Conservation (phyloP, 2,329 filamentous ascomycete genomes). For the Sarocladiaceae sp. region DNA sequence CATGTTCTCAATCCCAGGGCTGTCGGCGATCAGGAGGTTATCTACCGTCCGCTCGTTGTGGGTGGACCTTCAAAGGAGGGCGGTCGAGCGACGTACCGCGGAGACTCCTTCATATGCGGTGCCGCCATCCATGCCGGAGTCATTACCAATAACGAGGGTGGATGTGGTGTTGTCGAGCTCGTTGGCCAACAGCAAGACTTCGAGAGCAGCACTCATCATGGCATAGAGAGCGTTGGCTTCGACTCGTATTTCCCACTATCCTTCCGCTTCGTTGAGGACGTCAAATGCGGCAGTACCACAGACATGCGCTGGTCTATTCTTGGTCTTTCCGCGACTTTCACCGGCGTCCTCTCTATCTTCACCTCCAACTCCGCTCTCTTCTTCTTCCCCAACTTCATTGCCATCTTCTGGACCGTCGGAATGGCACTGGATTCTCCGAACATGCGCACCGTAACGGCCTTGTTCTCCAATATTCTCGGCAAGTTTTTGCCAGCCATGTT, state of each 20-base stretch:
- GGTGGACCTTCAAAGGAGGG: conserved; percentile 51
- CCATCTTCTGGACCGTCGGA: conserved; percentile 83
- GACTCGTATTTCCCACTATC: conserved; percentile 85
- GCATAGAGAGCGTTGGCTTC: conserved; percentile 71
- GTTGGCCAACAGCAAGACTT: conserved; percentile 63
- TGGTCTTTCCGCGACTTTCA: conserved; percentile 73
- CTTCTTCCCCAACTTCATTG: conserved; percentile 76
- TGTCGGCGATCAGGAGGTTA: conserved; percentile 62
- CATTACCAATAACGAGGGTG: conserved; percentile 63
- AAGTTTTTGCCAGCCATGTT: conserved; percentile 85
- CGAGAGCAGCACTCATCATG: conserved; percentile 58
- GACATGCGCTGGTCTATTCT: conserved; percentile 84
- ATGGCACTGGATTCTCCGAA: conserved; percentile 82
- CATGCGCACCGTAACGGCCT: conserved; percentile 56
- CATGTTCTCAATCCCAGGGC: conserved; percentile 66
- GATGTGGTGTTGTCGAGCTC: conserved; percentile 74
- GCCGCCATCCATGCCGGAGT: conserved; percentile 80
- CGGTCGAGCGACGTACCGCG: conserved; percentile 63
- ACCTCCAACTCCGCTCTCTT: conserved; percentile 73
- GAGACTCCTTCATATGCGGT: conserved; percentile 82
- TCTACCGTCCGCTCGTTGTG: conserved; percentile 59
- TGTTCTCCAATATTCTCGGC: conserved; percentile 73
- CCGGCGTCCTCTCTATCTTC: conserved; percentile 71
- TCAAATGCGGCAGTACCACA: conserved; percentile 56
- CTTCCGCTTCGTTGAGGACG: conserved; percentile 65